Conservation (phyloP, 768 basidiomycete species). For the Gautieria morchelliformis region DNA sequence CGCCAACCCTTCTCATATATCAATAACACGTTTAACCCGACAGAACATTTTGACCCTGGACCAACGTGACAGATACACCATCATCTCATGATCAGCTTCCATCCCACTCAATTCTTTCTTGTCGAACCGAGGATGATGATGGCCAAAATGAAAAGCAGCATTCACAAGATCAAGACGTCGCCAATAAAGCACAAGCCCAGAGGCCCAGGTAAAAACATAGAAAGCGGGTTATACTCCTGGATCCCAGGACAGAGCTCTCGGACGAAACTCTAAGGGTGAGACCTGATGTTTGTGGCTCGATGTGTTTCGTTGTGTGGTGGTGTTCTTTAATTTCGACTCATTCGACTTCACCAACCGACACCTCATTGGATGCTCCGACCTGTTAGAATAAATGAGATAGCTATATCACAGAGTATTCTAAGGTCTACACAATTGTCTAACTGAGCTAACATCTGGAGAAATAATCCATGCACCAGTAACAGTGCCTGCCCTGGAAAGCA, state of each 20-base stretch:
- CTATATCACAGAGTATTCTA: too few species aligned
- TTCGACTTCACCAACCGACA: too few species aligned
- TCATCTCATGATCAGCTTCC: not conserved
- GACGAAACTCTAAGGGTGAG: slow-evolving; percentile 70
- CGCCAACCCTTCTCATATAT: too few species aligned
- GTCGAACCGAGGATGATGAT: not conserved
- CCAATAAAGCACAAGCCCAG: not conserved
- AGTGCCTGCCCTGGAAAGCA: too few species aligned
- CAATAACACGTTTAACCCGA: not conserved
- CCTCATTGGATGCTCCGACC: too few species aligned
- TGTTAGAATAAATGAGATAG: too few species aligned
- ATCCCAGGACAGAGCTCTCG: slow-evolving; percentile 69
- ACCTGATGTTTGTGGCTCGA: not conserved
- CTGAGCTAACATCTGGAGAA: too few species aligned
- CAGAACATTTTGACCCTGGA: not conserved
- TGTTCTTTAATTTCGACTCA: slow-evolving; percentile 35
- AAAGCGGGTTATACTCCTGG: slow-evolving; percentile 49
- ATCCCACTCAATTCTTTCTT: not conserved
- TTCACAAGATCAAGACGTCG: not conserved
- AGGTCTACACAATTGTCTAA: too few species aligned
- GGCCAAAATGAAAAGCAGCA: not conserved
- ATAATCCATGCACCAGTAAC: too few species aligned
- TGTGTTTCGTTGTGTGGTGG: not conserved
- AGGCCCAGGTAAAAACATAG: slow-evolving; percentile 25
- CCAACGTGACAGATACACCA: not conserved